Evolutionary conservation across 2,329 filamentous ascomycete genomes (phyloP), one percentile per base, ranked within the genome.

Genomic region (Periconia sp.): DNA sequence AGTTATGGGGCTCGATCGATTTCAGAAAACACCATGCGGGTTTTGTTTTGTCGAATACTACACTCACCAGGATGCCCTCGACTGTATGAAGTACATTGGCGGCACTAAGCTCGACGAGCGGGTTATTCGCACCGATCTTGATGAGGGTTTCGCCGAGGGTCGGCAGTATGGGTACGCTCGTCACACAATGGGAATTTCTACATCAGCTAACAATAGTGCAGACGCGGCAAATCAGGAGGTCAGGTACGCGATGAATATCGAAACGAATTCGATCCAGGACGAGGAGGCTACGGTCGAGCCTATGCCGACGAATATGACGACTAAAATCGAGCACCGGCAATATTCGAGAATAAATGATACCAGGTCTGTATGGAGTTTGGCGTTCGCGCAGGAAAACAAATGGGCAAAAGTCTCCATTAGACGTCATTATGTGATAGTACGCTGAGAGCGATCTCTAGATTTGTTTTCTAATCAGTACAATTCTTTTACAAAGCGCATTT

Each of bases 1-100:
- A 45, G 86, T 99, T 61, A 99, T 99, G 94, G 94, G 94, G 47
- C 85, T 99, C 49, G 94, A 99, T 74, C 89, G 94, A 53, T 96
- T 94, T 81, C 90, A 89, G 76, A 99, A 99, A 80, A 99, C 94
- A 0, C 94, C 94, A 1, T 99, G 94, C 76, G 94, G 94, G 41
- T 99, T 99, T 82, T 99, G 94, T 81, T 99, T 99, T 71, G 94
- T 99, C 69, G 94, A 99, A 77, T 99, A 99, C 79, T 97, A 97
- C 80, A 97, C 88, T 30, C 94, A 97, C 74, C 89, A 96, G 71
- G 94, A 99, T 74, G 94, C 94, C 9, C 83, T 99, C 47, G 94
- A 99, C 74, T 97, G 93, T 77, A 88, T 99, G 87, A 99, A 97
- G 78, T 99, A 97, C 74, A 88, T 99, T 68, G 94, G 94, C 52